Conservation (phyloP, 305 asterid species). For the Solanum hybrid region DNA sequence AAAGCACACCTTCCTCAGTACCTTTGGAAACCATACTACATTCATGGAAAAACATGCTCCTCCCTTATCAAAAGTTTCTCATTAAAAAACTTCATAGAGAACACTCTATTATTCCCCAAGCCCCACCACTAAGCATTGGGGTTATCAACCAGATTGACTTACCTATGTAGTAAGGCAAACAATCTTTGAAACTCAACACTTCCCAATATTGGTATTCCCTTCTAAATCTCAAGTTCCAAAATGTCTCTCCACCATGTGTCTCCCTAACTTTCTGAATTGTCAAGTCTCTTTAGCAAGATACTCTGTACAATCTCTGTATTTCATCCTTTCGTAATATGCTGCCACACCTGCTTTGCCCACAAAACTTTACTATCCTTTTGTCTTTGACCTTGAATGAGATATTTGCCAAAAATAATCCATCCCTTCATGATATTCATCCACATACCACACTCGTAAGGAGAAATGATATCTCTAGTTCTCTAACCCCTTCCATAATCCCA, state of each 20-base stretch:
- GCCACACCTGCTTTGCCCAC: neutral
- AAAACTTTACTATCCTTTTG: neutral
- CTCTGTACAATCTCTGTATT: neutral
- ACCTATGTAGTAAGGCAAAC: neutral
- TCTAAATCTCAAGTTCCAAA: neutral
- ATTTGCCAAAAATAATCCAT: neutral
- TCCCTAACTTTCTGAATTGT: neutral
- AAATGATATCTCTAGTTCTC: neutral
- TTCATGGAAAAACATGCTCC: neutral
- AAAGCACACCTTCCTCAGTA: neutral
- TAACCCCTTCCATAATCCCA: neutral
- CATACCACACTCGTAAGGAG: neutral
- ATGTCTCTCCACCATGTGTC: neutral
- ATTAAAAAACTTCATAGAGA: neutral
- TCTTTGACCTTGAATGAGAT: neutral
- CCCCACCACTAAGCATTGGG: neutral
- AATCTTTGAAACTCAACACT: neutral
- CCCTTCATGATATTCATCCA: neutral
- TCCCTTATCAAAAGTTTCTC: neutral
- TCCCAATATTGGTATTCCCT: neutral
- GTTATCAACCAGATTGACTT: neutral
- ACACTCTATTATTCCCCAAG: neutral
- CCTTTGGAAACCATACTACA: neutral
- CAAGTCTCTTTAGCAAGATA: neutral
- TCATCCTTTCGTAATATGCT: neutral